These are phyloP conservation scores for Salix suchowensis DNA, from an alignment of 345 rosid genomes.

Conservation along the genomic window DNA sequence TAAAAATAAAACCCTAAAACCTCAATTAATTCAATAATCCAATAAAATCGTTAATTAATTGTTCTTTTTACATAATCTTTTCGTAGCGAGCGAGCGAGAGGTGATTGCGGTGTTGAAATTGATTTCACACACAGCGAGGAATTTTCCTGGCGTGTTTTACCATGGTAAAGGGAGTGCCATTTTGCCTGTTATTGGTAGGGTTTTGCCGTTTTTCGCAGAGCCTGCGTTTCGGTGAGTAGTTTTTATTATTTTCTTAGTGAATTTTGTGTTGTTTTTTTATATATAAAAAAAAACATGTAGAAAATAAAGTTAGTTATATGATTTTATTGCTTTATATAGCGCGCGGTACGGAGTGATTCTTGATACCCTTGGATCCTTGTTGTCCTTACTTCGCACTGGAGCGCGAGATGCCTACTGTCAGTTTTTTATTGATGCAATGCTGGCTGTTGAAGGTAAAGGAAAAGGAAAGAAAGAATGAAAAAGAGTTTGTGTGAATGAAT, in stretches of 20 bases:
- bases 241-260: not conserved
- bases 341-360: constrained; percentile 66
- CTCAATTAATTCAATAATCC: not conserved
- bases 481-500: not conserved
- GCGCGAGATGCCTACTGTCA: constrained; percentile 68
- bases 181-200: constrained; percentile 69
- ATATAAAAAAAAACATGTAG: not conserved
- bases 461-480: too few species aligned
- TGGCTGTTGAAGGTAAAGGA: constrained; percentile 60
- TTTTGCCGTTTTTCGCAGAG: constrained; percentile 76
- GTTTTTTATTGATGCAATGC: constrained; percentile 69
- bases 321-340: constrained; percentile 25
- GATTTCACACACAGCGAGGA: constrained; percentile 67
- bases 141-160: constrained; percentile 72
- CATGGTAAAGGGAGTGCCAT: constrained; percentile 72
- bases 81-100: constrained; percentile 74
- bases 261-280: not conserved
- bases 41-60: not conserved
- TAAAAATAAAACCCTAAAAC: not conserved
- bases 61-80: not conserved
- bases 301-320: not conserved
- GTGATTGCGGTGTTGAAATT: constrained; percentile 80
- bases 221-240: constrained; percentile 64
- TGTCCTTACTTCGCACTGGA: constrained; percentile 78
- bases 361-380: constrained; percentile 76